phyloP scores from a whole-genome alignment of 768 basidiomycete genomes.

The Phanerochaete sordida region DNA sequence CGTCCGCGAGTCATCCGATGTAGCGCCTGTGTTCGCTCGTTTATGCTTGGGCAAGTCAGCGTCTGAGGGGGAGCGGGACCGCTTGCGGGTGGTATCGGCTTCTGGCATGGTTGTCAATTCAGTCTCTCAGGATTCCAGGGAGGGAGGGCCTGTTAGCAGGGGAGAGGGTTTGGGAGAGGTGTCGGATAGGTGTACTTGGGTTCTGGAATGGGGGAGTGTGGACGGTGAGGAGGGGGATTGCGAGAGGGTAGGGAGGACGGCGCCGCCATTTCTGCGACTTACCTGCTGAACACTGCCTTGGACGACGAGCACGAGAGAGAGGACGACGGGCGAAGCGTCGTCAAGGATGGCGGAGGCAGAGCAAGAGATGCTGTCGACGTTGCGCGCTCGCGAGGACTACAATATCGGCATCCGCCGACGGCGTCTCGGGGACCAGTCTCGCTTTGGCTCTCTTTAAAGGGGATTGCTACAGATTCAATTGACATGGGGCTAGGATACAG shows the following conservation, averaged over 20 bases:
- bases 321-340: conserved; percentile 1
- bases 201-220: conserved; percentile 25
- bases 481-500: background rate
- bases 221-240: conserved; percentile 24
- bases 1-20: conserved; percentile 59
- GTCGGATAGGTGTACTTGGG: conserved; percentile 16
- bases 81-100: conserved; percentile 79
- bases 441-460: no score
- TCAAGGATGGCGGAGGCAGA: conserved; percentile 1
- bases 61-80: conserved; percentile 81
- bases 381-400: background rate
- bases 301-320: background rate
- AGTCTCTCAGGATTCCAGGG: conserved; percentile 27
- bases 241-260: conserved; percentile 15
- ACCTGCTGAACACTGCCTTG: conserved; percentile 5
- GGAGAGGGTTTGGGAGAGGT: conserved; percentile 17
- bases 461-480: background rate
- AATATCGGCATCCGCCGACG: conserved; percentile 2
- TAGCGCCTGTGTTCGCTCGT: conserved; percentile 78
- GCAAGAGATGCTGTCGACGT: conserved; percentile 1
- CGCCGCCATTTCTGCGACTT: conserved; percentile 14
- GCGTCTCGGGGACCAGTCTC: background rate
- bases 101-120: conserved; percentile 75
- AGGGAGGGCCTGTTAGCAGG: conserved; percentile 27
- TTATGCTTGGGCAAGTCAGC: conserved; percentile 79